Evolutionary conservation across 192 early-diverging fungal species (phyloP).

Genomic region (Mortierella hygrophila): DNA sequence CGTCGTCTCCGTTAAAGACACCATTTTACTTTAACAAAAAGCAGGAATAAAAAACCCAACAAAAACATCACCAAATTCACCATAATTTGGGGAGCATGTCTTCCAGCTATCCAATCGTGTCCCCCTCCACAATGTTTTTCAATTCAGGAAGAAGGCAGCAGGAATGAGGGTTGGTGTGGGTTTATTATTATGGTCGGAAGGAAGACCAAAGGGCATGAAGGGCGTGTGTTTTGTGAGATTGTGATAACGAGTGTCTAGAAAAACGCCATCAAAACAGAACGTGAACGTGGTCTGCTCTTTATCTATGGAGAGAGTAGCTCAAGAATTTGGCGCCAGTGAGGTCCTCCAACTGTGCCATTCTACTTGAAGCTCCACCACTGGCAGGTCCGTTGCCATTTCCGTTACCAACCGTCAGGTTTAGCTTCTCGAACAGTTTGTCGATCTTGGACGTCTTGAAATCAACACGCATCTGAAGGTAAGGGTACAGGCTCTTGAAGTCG

Average conservation of each 20-base stretch:
- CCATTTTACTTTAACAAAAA: conserved; percentile 20
- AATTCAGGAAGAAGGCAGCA: too few relatives aligned
- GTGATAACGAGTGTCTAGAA: neutral
- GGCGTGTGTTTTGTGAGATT: too few relatives aligned
- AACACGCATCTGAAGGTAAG: conserved; percentile 90
- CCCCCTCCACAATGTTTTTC: too few relatives aligned
- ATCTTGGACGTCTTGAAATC: conserved; percentile 82
- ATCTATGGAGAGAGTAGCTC: conserved; percentile 26
- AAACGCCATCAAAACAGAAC: neutral
- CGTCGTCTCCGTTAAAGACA: conserved; percentile 93
- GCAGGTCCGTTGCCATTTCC: neutral
- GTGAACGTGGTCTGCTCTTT: neutral
- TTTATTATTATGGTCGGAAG: too few relatives aligned
- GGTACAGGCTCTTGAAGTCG: conserved; percentile 82
- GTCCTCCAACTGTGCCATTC: conserved; percentile 34
- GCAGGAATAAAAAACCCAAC: conserved; percentile 34
- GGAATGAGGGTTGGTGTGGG: too few relatives aligned
- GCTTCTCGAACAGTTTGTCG: conserved; percentile 64
- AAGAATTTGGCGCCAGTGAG: conserved; percentile 24
- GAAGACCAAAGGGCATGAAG: neutral
- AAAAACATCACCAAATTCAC: neutral
- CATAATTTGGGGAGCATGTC: neutral
- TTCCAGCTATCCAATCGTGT: neutral
- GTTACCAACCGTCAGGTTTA: conserved; percentile 4
- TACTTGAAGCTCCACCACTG: neutral